Conservation (phyloP, 2,329 filamentous ascomycete species). For the Ilyonectria mors-panacis region DNA sequence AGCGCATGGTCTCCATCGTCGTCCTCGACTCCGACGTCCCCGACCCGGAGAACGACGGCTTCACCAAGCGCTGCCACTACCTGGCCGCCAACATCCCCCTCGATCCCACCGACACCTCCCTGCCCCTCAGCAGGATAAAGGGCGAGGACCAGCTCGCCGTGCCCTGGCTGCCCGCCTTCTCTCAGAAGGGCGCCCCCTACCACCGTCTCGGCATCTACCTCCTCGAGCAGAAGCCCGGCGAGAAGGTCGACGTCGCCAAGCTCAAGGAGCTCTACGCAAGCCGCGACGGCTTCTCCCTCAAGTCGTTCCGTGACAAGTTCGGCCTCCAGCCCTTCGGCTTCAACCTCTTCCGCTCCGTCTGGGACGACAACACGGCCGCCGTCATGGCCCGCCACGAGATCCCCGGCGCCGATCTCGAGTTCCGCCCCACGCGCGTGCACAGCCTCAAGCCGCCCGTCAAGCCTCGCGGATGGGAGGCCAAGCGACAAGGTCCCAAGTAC, state of each 20-base stretch:
- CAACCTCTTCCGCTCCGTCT: conserved; percentile 88
- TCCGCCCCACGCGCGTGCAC: conserved; percentile 84
- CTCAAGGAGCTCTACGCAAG: conserved; percentile 67
- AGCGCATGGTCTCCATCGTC: conserved; percentile 86
- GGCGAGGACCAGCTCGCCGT: conserved; percentile 76
- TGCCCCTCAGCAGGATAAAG: conserved; percentile 76
- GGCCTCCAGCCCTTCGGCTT: conserved; percentile 82
- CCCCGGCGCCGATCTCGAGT: conserved; percentile 84
- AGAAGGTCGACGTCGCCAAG: conserved; percentile 69
- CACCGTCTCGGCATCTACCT: conserved; percentile 90
- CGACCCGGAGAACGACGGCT: conserved; percentile 80
- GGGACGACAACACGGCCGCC: conserved; percentile 89
- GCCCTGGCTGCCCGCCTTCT: conserved; percentile 88
- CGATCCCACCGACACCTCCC: conserved; percentile 66
- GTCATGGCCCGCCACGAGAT: conserved; percentile 88
- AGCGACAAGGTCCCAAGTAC: conserved; percentile 76
- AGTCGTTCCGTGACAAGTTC: conserved; percentile 81
- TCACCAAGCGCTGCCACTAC: conserved; percentile 88
- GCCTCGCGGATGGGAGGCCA: conserved; percentile 76
- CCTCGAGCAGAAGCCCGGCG: conserved; percentile 80
- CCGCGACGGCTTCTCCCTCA: conserved; percentile 81
- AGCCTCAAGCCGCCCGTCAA: conserved; percentile 74
- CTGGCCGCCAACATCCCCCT: conserved; percentile 78
- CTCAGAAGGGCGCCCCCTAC: conserved; percentile 92
- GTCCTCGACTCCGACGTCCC: conserved; percentile 95